Percentiles rank a stretch among this genome's conserved stretches.
These are phyloP conservation scores for Violaceomyces palustris DNA, from an alignment of 1,284 basidiomycete genomes.

Conservation along the genomic window DNA sequence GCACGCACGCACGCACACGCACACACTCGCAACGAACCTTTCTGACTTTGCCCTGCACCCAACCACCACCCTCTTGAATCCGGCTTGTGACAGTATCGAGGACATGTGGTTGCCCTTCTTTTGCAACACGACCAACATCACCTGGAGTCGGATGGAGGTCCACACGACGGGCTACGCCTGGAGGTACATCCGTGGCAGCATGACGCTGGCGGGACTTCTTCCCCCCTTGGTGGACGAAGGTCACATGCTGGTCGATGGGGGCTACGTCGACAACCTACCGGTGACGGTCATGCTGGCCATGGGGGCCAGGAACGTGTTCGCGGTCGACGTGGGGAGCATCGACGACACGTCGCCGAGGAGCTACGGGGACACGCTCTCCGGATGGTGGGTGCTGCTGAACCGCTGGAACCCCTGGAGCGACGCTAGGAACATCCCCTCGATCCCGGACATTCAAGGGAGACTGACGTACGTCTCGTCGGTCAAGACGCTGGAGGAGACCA, in stretches of 20 bases:
- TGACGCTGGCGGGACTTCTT: slow-evolving; percentile 91
- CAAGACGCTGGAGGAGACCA: slow-evolving; percentile 88
- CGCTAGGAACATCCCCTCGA: slow-evolving; percentile 74
- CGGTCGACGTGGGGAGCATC: slow-evolving; percentile 87
- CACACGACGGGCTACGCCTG: slow-evolving; percentile 81
- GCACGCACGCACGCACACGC: slow-evolving; percentile 53
- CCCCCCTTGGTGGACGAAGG: slow-evolving; percentile 94
- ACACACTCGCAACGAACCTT: too few relatives aligned
- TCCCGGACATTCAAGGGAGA: slow-evolving; percentile 92
- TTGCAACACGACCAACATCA: slow-evolving; percentile 98
- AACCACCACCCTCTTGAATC: too few relatives aligned
- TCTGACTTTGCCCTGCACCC: background rate
- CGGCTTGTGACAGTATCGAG: slow-evolving; percentile 69
- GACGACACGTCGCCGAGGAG: slow-evolving; percentile 92
- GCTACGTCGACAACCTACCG: slow-evolving; percentile 54
- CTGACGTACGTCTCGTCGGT: slow-evolving; percentile 96
- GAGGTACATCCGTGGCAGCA: slow-evolving; percentile 75
- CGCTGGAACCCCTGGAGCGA: slow-evolving; percentile 64
- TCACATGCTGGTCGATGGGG: slow-evolving; percentile 57
- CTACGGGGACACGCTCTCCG: slow-evolving; percentile 91
- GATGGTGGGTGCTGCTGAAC: slow-evolving; percentile 92
- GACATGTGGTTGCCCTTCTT: slow-evolving; percentile 99
- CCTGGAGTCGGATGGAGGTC: slow-evolving; percentile 91
- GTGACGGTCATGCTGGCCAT: slow-evolving; percentile 86
- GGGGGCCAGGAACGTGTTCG: slow-evolving; percentile 89